phyloP scores from a whole-genome alignment of 2,329 filamentous ascomycete species.

The Diaporthe amygdali region DNA sequence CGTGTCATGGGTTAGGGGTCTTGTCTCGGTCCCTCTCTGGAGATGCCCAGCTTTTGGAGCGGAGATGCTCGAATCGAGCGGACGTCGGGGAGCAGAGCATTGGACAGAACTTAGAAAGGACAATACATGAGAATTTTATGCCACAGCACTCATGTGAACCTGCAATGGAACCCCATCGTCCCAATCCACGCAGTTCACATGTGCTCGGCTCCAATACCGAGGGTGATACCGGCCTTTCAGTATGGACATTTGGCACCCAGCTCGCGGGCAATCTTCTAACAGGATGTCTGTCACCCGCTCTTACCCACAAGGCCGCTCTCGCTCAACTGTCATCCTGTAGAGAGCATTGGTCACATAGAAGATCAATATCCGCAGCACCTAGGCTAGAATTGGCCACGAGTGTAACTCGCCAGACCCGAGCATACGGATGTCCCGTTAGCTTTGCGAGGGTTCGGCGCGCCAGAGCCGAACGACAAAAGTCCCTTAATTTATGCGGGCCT shows the following conservation, averaged over 20 bases:
- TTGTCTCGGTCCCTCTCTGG: neutral
- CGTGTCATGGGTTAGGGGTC: slow-evolving; percentile 4
- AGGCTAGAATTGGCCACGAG: neutral
- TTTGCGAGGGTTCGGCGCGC: neutral
- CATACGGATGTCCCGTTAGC: neutral
- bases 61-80: neutral
- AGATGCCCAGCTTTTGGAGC: neutral
- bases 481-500: neutral
- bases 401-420: neutral
- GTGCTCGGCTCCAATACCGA: too few relatives aligned
- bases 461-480: slow-evolving; percentile 1
- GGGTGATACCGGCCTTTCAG: too few relatives aligned
- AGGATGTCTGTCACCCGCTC: too few relatives aligned
- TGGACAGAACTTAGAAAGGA: neutral
- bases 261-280: too few relatives aligned
- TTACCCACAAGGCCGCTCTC: too few relatives aligned
- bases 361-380: neutral
- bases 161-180: too few relatives aligned
- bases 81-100: neutral
- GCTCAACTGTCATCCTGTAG: neutral
- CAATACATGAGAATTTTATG: neutral
- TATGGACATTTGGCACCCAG: too few relatives aligned
- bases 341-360: neutral
- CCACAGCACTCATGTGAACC: too few relatives aligned
- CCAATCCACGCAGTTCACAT: too few relatives aligned